Evolutionary conservation across 768 basidiomycete species (phyloP).

Genomic region (Mycena amicta): DNA sequence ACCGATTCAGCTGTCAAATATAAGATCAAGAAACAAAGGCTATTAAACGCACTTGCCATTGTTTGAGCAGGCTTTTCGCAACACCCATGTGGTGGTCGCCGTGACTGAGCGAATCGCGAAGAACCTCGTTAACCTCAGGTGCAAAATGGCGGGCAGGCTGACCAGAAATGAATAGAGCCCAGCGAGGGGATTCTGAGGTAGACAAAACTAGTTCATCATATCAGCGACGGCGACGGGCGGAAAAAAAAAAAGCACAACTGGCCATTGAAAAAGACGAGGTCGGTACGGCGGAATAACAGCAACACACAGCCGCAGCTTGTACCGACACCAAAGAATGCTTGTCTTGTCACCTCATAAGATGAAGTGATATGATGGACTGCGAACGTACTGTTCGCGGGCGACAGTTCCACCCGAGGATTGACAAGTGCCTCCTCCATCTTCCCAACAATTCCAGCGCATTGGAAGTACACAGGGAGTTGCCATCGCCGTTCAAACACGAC

Average conservation of each 20-base stretch:
- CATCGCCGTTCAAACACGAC: conserved; percentile 79
- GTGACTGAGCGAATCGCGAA: conserved; percentile 76
- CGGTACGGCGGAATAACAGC: conserved; percentile 75
- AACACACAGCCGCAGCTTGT: conserved; percentile 69
- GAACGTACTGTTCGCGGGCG: conserved; percentile 42
- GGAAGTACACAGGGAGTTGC: conserved; percentile 97
- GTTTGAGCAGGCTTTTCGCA: conserved; percentile 68
- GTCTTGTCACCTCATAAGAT: conserved; percentile 19
- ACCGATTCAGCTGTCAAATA: conserved; percentile 61
- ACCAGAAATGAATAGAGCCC: conserved; percentile 82
- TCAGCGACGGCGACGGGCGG: no score
- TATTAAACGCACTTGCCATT: conserved; percentile 53
- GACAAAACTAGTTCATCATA: conserved; percentile 77
- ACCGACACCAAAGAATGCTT: conserved; percentile 51
- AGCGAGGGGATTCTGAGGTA: conserved; percentile 73
- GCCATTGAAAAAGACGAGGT: conserved; percentile 90
- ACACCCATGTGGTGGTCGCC: conserved; percentile 92
- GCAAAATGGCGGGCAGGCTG: conserved; percentile 84
- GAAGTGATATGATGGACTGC: conserved; percentile 1
- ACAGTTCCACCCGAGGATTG: conserved; percentile 43
- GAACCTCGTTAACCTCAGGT: conserved; percentile 56
- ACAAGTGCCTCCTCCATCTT: conserved; percentile 71
- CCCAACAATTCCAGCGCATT: conserved; percentile 93
- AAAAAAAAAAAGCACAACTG: no score
- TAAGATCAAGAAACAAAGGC: neutral